These are phyloP conservation scores for Zymoseptoria ardabiliae DNA, from an alignment of 2,329 filamentous ascomycete species.

Conservation along the genomic window DNA sequence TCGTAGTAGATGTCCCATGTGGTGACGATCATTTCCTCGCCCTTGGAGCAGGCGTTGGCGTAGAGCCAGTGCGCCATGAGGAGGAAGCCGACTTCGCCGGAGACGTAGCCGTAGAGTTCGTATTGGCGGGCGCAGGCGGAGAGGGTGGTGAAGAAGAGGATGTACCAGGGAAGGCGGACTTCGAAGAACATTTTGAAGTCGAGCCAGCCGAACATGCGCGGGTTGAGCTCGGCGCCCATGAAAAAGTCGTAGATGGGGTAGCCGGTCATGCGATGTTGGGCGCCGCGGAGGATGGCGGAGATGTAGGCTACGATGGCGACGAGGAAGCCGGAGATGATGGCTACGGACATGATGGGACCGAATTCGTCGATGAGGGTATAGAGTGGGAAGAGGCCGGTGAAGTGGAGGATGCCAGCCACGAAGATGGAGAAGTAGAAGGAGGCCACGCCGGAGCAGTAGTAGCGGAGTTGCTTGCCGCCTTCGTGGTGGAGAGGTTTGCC, in stretches of 20 bases:
- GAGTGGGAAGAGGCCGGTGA: constrained; percentile 75
- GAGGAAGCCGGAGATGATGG: constrained; percentile 81
- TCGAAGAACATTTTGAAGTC: constrained; percentile 97
- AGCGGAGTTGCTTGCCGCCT: constrained; percentile 76
- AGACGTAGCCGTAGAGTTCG: constrained; percentile 77
- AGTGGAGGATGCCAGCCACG: constrained; percentile 65
- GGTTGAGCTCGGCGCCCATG: constrained; percentile 83
- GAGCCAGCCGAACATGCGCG: constrained; percentile 64
- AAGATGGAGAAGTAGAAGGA: constrained; percentile 83
- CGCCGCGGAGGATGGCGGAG: constrained; percentile 72
- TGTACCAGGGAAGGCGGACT: constrained; percentile 86
- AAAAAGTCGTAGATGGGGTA: constrained; percentile 79
- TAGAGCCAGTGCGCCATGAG: constrained; percentile 88
- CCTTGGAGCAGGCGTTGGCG: constrained; percentile 86
- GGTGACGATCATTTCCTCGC: constrained; percentile 80
- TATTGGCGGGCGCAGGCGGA: constrained; percentile 76
- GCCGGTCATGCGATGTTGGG: constrained; percentile 86
- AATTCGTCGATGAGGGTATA: constrained; percentile 95
- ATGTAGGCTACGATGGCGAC: constrained; percentile 79
- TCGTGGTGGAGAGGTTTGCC: constrained; percentile 81
- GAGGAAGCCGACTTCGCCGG: constrained; percentile 75
- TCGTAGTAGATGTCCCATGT: constrained; percentile 97
- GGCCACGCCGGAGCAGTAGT: constrained; percentile 87
- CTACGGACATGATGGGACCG: constrained; percentile 83
- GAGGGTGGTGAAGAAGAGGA: constrained; percentile 70